A percentile compares a stretch with the other conserved stretches of the same genome.
Evolutionary conservation across 441 rosid species (phyloP).

Genomic region (Adansonia grandidieri): DNA sequence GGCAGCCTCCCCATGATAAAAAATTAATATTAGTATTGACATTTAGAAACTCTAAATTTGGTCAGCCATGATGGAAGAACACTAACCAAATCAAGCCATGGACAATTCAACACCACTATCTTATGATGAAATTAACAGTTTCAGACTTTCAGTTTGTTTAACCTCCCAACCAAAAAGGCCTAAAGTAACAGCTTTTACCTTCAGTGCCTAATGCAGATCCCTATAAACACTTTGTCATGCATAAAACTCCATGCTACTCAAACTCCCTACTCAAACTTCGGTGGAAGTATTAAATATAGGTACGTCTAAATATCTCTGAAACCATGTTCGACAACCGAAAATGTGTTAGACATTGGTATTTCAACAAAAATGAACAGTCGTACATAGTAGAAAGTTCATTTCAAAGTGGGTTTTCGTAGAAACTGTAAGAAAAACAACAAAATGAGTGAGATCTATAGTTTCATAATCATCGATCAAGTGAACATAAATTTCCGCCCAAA

Average conservation of each 20-base stretch:
- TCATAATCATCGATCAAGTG: not conserved
- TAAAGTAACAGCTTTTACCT: not conserved
- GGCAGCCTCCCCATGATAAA: not conserved
- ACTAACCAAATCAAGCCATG: not conserved
- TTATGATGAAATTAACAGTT: constrained; percentile 7
- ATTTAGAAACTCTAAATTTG: not conserved
- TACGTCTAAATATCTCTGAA: no score
- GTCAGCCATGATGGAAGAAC: not conserved
- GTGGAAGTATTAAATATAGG: no score
- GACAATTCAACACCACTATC: constrained; percentile 5
- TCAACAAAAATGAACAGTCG: no score
- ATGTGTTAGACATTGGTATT: no score
- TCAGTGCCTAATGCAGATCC: not conserved
- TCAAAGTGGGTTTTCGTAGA: not conserved
- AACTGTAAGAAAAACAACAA: not conserved
- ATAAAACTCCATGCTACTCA: not conserved
- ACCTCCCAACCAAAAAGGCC: not conserved
- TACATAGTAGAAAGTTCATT: not conserved
- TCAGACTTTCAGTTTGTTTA: not conserved
- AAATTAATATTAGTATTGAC: not conserved
- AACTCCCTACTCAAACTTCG: no score
- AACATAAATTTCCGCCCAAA: not conserved
- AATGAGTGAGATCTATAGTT: not conserved
- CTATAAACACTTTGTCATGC: not conserved
- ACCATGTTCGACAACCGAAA: no score